phyloP scores from a whole-genome alignment of 768 basidiomycete genomes.

The Russula sp. region DNA sequence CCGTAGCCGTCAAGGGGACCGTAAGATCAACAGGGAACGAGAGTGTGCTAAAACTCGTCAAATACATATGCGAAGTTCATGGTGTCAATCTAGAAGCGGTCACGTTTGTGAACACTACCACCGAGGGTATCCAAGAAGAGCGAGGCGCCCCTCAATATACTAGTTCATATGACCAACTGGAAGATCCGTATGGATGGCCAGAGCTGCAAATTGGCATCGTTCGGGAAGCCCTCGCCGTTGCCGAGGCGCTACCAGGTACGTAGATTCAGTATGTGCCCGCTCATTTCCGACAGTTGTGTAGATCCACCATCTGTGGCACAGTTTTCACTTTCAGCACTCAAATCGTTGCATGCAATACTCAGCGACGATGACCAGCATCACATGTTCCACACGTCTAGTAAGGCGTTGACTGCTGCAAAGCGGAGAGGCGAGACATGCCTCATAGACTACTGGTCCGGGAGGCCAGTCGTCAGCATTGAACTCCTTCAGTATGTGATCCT shows the following conservation, averaged over 20 bases:
- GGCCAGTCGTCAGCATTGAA: conserved; percentile 71
- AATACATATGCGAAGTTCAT: conserved; percentile 66
- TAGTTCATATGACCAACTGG: conserved; percentile 35
- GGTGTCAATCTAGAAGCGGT: conserved; percentile 79
- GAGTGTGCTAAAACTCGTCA: conserved; percentile 69
- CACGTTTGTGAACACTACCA: conserved; percentile 32
- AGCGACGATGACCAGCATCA: conserved; percentile 73
- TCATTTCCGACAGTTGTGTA: conserved; percentile 27
- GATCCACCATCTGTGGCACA: conserved; percentile 83
- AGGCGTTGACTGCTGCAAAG: conserved; percentile 66
- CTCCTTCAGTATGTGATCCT: conserved; percentile 56
- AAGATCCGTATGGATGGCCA: conserved; percentile 80
- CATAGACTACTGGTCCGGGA: conserved; percentile 84
- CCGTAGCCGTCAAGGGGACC: conserved; percentile 61
- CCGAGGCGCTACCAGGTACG: conserved; percentile 84
- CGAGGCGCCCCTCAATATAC: conserved; percentile 26
- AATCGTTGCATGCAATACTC: conserved; percentile 60
- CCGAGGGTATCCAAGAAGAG: conserved; percentile 3
- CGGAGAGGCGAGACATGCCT: conserved; percentile 66
- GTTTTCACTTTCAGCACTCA: conserved; percentile 83
- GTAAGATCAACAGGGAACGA: conserved; percentile 77
- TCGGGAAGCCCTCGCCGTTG: conserved; percentile 84
- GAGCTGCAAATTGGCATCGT: conserved; percentile 92
- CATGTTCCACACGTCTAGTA: conserved; percentile 60
- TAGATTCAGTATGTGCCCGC: conserved; percentile 4